A percentile compares a stretch with the other conserved stretches of the same genome.
These are phyloP conservation scores for Metschnikowia borealis DNA, from an alignment of 805 yeast genomes.

Conservation along the genomic window DNA sequence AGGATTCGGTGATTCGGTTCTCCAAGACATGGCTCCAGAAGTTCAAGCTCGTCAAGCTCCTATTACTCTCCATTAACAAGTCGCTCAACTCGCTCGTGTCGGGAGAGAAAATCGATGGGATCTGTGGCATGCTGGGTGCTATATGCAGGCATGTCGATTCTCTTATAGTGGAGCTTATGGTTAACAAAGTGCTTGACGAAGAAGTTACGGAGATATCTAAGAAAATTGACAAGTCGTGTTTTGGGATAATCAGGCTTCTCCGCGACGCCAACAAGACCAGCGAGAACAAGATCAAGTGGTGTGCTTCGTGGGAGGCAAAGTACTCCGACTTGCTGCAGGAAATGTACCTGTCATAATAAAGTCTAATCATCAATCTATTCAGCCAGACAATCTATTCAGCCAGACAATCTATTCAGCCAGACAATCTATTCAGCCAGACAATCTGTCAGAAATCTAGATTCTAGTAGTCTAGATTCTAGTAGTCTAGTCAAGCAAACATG, in stretches of 20 bases:
- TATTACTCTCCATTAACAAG: constrained; percentile 55
- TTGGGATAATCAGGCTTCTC: constrained; percentile 34
- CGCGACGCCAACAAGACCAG: constrained; percentile 46
- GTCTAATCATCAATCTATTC: too few relatives aligned
- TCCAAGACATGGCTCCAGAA: constrained; percentile 50
- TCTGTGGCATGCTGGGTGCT: constrained; percentile 39
- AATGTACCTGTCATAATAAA: constrained; percentile 8
- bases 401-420: too few relatives aligned
- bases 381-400: too few relatives aligned
- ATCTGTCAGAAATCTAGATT: too few relatives aligned
- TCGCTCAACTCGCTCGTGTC: constrained; percentile 46
- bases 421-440: too few relatives aligned
- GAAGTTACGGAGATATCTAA: constrained; percentile 26
- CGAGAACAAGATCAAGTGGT: constrained; percentile 56
- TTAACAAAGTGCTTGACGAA: constrained; percentile 41
- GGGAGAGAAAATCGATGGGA: constrained; percentile 45
- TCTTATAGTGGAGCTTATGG: constrained; percentile 53
- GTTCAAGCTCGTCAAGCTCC: constrained; percentile 52
- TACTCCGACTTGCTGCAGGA: constrained; percentile 25
- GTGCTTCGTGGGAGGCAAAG: constrained; percentile 49
- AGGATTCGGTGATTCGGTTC: constrained; percentile 28
- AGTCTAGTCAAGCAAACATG: too few relatives aligned
- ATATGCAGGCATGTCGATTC: constrained; percentile 53
- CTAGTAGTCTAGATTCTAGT: too few relatives aligned
- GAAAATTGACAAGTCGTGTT: constrained; percentile 25